phyloP scores from a whole-genome alignment of 1,139 yeast species.

The Yamadazyma sp. region DNA sequence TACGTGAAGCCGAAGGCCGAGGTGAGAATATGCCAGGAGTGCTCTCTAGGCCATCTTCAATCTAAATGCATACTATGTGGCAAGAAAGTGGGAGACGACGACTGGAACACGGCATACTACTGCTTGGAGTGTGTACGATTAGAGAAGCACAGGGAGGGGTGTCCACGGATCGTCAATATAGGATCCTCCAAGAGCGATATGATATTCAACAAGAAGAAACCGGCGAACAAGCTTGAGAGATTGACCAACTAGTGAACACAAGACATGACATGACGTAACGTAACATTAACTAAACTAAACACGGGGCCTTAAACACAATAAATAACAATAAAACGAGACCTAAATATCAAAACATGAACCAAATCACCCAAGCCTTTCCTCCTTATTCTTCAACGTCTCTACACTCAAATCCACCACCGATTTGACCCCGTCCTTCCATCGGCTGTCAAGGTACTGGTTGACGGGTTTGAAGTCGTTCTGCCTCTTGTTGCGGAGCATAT shows the following conservation, averaged over 20 bases:
- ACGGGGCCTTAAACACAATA: no score
- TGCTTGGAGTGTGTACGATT: conserved; percentile 81
- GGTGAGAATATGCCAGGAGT: conserved; percentile 81
- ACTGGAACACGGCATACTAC: conserved; percentile 68
- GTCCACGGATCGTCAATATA: conserved; percentile 80
- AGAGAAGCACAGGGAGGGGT: conserved; percentile 89
- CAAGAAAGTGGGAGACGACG: conserved; percentile 32
- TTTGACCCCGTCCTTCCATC: conserved; percentile 43
- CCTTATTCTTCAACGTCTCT: conserved; percentile 17
- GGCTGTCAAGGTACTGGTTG: conserved; percentile 30
- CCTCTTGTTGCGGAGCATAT: conserved; percentile 29
- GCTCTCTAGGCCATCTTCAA: conserved; percentile 69
- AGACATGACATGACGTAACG: not conserved
- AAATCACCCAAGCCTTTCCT: not conserved
- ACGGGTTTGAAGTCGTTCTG: conserved; percentile 40
- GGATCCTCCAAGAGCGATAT: conserved; percentile 75
- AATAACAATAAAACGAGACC: not conserved
- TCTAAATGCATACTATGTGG: conserved; percentile 79
- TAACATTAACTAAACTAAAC: not conserved
- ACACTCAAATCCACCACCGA: conserved; percentile 37
- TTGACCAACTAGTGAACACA: conserved; percentile 6
- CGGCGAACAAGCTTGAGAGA: conserved; percentile 10
- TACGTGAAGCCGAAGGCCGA: conserved; percentile 72
- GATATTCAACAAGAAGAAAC: conserved; percentile 53
- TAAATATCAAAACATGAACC: not conserved